These are phyloP conservation scores for Hypoxylon rickii DNA, from an alignment of 495 filamentous ascomycete species.

Conservation along the genomic window DNA sequence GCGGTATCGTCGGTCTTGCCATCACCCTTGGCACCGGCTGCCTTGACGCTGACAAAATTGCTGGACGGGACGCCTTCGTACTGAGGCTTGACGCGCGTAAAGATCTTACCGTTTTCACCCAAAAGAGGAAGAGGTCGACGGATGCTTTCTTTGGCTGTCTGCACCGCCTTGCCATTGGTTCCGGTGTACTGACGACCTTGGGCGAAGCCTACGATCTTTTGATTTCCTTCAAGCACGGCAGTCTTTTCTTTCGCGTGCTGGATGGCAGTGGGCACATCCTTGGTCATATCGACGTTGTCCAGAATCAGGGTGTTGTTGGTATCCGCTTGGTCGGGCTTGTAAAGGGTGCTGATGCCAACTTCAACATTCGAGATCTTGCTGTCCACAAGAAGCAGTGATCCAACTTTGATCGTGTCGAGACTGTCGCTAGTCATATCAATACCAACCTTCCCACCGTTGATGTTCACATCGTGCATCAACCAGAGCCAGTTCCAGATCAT, in stretches of 20 bases:
- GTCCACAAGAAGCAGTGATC: slow-evolving; percentile 82
- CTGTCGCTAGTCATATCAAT: slow-evolving; percentile 78
- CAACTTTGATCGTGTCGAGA: slow-evolving; percentile 67
- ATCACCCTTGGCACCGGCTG: slow-evolving; percentile 79
- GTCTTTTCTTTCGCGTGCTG: slow-evolving; percentile 60
- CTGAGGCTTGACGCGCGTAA: slow-evolving; percentile 73
- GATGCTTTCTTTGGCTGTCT: slow-evolving; percentile 54
- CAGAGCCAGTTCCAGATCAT: slow-evolving; percentile 98
- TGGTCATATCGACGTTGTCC: slow-evolving; percentile 81
- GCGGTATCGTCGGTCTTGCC: slow-evolving; percentile 70
- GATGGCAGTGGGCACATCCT: slow-evolving; percentile 54
- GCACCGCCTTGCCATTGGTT: slow-evolving; percentile 46
- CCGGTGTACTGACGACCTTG: slow-evolving; percentile 73
- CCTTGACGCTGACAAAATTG: slow-evolving; percentile 76
- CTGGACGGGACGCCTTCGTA: slow-evolving; percentile 63
- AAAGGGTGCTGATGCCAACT: slow-evolving; percentile 75
- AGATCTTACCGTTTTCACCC: slow-evolving; percentile 57
- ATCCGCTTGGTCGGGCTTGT: slow-evolving; percentile 61
- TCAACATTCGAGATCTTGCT: slow-evolving; percentile 74
- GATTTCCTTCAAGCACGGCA: slow-evolving; percentile 71
- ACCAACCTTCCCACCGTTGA: slow-evolving; percentile 80
- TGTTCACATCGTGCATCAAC: slow-evolving; percentile 78
- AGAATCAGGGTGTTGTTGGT: slow-evolving; percentile 80
- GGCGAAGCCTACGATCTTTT: slow-evolving; percentile 69
- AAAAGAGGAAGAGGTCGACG: slow-evolving; percentile 65